Evolutionary conservation across 306 rosid species (phyloP).

Genomic region (Casuarina equisetifolia): DNA sequence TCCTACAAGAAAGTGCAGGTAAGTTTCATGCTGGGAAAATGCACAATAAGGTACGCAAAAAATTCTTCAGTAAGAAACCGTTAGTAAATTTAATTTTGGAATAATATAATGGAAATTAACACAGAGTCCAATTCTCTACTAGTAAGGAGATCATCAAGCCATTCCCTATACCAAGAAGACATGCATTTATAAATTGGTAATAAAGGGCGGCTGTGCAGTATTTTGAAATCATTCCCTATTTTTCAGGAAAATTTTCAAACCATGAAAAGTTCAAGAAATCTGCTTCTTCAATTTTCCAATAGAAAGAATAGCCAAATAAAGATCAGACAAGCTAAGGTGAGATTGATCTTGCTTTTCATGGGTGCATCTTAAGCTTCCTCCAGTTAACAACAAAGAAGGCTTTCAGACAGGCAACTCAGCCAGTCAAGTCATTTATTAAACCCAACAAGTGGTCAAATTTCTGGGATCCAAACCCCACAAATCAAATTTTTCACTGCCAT

Average conservation of each 20-base stretch:
- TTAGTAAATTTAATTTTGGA: not conserved
- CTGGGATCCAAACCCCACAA: not conserved
- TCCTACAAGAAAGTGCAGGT: slow-evolving; percentile 44
- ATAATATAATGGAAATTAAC: not conserved
- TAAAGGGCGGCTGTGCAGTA: not conserved
- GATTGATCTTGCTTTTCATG: not conserved
- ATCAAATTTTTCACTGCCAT: not conserved
- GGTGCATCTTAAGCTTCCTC: not conserved
- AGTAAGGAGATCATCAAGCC: not conserved
- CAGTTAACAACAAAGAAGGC: not conserved
- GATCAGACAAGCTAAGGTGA: not conserved
- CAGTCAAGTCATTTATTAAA: not conserved
- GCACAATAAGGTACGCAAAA: slow-evolving; percentile 19
- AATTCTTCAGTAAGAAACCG: not conserved
- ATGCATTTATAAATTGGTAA: not conserved
- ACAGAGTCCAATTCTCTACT: not conserved
- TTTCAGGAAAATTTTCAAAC: not conserved
- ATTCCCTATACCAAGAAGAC: not conserved
- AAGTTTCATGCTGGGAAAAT: slow-evolving; percentile 8
- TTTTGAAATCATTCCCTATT: not conserved
- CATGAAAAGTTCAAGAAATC: not conserved
- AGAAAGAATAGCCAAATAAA: not conserved
- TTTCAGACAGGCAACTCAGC: not conserved
- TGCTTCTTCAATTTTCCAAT: not conserved
- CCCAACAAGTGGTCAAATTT: not conserved